A percentile compares a stretch with the other conserved stretches of the same genome.
These are phyloP conservation scores for Rhamnella rubrinervis DNA, from an alignment of 331 rosid genomes.

Conservation along the genomic window DNA sequence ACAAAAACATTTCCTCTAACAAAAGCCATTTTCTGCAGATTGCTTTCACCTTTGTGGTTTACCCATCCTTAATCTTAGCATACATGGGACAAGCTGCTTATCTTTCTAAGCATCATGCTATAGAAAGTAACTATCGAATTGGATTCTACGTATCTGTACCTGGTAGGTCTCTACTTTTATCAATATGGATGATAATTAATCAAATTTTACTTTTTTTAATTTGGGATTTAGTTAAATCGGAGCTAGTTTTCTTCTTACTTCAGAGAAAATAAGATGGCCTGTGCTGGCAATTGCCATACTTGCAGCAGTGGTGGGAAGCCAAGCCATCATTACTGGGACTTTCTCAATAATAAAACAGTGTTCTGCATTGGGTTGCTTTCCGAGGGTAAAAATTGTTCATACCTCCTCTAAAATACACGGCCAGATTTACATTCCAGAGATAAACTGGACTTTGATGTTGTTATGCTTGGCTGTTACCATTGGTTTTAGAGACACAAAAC, in stretches of 20 bases:
- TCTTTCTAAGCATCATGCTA: slow-evolving; percentile 76
- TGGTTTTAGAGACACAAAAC: slow-evolving; percentile 90
- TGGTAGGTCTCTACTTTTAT: slow-evolving; percentile 46
- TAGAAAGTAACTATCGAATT: slow-evolving; percentile 61
- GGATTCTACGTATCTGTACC: slow-evolving; percentile 98
- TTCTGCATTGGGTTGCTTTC: slow-evolving; percentile 86
- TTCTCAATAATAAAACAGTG: slow-evolving; percentile 97
- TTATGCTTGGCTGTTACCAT: slow-evolving; percentile 83
- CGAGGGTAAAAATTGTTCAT: slow-evolving; percentile 78
- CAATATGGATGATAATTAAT: neutral
- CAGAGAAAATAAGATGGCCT: slow-evolving; percentile 91
- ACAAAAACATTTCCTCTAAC: slow-evolving; percentile 24
- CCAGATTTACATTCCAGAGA: slow-evolving; percentile 93
- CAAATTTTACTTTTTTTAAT: neutral
- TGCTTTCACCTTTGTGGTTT: slow-evolving; percentile 90
- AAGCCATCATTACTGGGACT: slow-evolving; percentile 94
- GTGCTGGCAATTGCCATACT: slow-evolving; percentile 95
- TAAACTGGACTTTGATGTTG: slow-evolving; percentile 90
- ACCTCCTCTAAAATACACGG: slow-evolving; percentile 89
- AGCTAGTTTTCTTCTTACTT: slow-evolving; percentile 1
- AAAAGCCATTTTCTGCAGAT: slow-evolving; percentile 56
- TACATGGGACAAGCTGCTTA: slow-evolving; percentile 99
- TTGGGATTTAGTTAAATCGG: slow-evolving; percentile 4
- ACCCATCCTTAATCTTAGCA: slow-evolving; percentile 88
- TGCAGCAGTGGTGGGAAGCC: slow-evolving; percentile 98